phyloP scores from a whole-genome alignment of 805 yeast genomes.

The Huiozyma sinensis region DNA sequence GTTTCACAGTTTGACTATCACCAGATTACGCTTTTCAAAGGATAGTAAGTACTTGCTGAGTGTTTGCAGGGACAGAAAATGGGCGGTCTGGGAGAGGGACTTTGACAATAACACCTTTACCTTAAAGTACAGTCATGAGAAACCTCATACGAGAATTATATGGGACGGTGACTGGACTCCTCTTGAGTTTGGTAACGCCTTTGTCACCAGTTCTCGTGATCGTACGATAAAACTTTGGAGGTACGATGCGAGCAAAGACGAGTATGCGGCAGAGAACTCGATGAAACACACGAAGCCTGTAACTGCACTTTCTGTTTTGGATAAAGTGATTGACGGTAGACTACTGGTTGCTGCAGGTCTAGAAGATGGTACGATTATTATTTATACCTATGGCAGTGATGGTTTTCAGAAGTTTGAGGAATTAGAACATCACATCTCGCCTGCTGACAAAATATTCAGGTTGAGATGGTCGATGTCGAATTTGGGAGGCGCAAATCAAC shows the following conservation, averaged over 20 bases:
- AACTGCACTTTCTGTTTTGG: slow-evolving; percentile 53
- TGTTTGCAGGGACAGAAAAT: slow-evolving; percentile 84
- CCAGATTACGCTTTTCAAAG: slow-evolving; percentile 67
- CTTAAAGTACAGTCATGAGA: slow-evolving; percentile 36
- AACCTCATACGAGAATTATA: slow-evolving; percentile 83
- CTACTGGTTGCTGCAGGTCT: slow-evolving; percentile 50
- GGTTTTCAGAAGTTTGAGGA: slow-evolving; percentile 24
- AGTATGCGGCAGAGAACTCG: slow-evolving; percentile 29
- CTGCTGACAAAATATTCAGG: slow-evolving; percentile 53
- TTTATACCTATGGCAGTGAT: slow-evolving; percentile 31
- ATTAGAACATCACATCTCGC: slow-evolving; percentile 36
- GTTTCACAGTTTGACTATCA: slow-evolving; percentile 78
- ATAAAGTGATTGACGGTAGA: slow-evolving; percentile 21
- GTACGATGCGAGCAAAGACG: slow-evolving; percentile 29
- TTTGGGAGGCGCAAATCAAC: slow-evolving; percentile 16
- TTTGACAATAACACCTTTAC: slow-evolving; percentile 31
- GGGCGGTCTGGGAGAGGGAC: slow-evolving; percentile 57
- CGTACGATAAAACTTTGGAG: slow-evolving; percentile 68
- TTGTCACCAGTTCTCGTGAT: slow-evolving; percentile 83
- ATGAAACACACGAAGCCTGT: slow-evolving; percentile 46
- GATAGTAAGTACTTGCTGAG: slow-evolving; percentile 54
- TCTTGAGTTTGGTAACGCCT: slow-evolving; percentile 32
- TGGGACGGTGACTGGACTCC: slow-evolving; percentile 95
- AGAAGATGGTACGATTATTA: slow-evolving; percentile 51
- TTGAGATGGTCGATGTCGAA: slow-evolving; percentile 41